Evolutionary conservation across 495 filamentous ascomycete species (phyloP), one percentile per base, ranked within the genome.

Genomic region (Penicillium herquei): DNA sequence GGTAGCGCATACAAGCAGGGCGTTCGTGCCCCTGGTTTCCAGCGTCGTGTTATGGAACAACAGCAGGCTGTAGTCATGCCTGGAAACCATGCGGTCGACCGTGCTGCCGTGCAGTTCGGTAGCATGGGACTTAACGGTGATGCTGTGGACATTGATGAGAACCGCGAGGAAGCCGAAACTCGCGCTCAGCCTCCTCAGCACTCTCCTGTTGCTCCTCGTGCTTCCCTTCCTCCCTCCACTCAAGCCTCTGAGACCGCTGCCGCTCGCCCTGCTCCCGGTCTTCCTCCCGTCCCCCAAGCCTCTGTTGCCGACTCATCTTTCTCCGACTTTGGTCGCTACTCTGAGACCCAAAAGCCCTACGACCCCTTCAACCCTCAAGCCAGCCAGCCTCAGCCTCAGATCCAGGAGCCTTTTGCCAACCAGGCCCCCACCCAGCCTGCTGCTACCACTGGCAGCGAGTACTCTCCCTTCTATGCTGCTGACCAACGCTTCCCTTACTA

Each of bases 61-160:
- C 92, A 93, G 66, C 95, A 99, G 70, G 90, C 92, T 14, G 94
- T 99, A 35, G 89, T 96, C 48, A 98, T 99, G 94, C 94, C 94
- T 32, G 91, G 91, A n/a, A 96, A 97, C 71, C 92, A 96, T 62
- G 92, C 91, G 39, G 90, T 98, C 8, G 92, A 96, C 67, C 86
- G 91, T 49, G 83, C 92, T 46, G 87, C 91, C n/a, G 91, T 99
- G 40, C 95, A 98, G 67, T 99, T 99, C 71, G 94, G 94, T 49
- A 95, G 90, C 66, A 90, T 99, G 81, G 93, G 88, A 54, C 69
- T 98, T 63, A 93, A 91, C 68, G 94, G 87, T 52, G 79, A 84
- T 52, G 68, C 79, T 11, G 81, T 89, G 16, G 94, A 96, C 61
- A 88, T 96, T 55, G 94, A 98, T 66, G 90, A 91, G 61, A 92